A percentile compares a stretch with the other conserved stretches of the same genome.
Conservation (phyloP, 257 asterid genomes). For the Solanum boliviense region DNA sequence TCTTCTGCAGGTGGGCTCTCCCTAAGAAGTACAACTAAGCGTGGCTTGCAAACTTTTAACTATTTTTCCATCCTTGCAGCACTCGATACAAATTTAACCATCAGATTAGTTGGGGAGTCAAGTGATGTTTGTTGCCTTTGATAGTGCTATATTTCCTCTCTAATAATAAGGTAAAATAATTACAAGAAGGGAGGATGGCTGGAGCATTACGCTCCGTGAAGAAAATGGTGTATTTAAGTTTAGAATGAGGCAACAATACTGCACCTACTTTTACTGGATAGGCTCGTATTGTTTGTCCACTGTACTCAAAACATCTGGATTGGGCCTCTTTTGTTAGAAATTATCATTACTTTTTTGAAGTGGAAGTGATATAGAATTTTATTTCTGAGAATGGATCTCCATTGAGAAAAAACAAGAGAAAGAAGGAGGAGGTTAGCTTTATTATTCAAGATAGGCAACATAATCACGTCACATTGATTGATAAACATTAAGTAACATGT, state of each 20-base stretch:
- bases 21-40: not conserved
- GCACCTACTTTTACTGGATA: not conserved
- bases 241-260: not conserved
- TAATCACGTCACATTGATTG: not conserved
- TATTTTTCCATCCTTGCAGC: not conserved
- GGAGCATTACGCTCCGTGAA: not conserved
- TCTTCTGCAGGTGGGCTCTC: not conserved
- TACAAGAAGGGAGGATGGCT: not conserved
- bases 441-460: not conserved
- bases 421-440: not conserved
- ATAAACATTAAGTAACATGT: not conserved
- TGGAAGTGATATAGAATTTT: not conserved
- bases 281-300: not conserved
- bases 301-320: not conserved
- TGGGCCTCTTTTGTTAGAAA: not conserved
- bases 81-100: not conserved
- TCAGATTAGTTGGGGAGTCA: not conserved
- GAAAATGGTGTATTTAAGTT: not conserved
- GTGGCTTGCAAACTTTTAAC: not conserved
- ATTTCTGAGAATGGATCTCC: not conserved
- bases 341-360: not conserved
- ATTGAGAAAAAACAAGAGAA: not conserved
- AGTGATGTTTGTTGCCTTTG: not conserved
- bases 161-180: not conserved
- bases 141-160: not conserved